Percentiles rank a stretch among this genome's conserved stretches.
Evolutionary conservation across 768 basidiomycete genomes (phyloP).

Genomic region (Lactifluus rugatus): DNA sequence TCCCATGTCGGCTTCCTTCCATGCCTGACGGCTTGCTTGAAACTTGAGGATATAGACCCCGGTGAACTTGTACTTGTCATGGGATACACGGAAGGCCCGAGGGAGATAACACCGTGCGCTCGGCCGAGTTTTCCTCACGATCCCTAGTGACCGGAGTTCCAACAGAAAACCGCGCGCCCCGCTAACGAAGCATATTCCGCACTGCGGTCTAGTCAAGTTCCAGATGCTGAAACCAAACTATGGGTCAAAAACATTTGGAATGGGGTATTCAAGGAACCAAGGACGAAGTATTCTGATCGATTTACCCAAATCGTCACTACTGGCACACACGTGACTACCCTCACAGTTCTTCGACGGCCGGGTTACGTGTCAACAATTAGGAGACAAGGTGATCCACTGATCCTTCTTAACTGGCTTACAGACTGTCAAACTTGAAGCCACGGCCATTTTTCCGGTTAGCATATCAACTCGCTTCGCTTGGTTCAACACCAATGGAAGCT

Average conservation of each 20-base stretch:
- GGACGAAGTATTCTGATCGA: neutral
- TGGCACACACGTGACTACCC: neutral
- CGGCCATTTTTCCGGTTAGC: neutral
- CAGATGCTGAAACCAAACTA: neutral
- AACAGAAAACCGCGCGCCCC: neutral
- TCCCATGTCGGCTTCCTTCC: neutral
- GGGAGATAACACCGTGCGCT: neutral
- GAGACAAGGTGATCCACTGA: no score
- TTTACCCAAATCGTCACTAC: neutral
- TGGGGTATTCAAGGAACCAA: constrained; percentile 3
- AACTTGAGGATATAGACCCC: neutral
- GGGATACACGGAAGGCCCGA: neutral
- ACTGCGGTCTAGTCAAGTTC: neutral
- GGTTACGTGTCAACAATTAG: neutral
- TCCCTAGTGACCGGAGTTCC: neutral
- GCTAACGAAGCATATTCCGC: neutral
- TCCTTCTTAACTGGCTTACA: neutral
- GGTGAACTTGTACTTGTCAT: neutral
- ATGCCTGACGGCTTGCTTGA: neutral
- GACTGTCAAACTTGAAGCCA: neutral
- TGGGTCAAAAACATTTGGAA: neutral
- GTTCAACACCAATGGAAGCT: neutral
- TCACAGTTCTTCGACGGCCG: neutral
- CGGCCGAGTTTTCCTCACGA: neutral
- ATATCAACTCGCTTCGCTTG: neutral